phyloP scores from a whole-genome alignment of 352 stramenopile genomes.

The Globisporangium middletonii region DNA sequence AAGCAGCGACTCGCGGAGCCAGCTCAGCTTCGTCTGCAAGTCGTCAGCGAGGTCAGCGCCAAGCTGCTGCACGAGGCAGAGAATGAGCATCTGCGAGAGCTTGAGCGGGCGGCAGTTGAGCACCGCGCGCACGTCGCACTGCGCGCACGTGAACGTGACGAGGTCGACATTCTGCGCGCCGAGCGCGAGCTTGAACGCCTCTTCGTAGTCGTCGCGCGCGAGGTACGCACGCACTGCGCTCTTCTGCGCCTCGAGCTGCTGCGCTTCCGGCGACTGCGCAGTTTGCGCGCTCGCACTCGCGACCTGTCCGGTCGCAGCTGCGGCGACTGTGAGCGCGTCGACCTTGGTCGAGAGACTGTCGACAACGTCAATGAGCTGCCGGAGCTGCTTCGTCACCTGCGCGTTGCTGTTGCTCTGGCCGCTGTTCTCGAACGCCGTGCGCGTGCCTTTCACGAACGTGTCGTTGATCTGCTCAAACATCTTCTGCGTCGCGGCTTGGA shows the following conservation, averaged over 20 bases:
- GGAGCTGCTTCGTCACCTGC: conserved; percentile 54
- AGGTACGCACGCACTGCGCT: conserved; percentile 40
- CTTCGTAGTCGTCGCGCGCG: conserved; percentile 55
- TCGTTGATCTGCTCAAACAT: conserved; percentile 89
- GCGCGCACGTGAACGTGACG: conserved; percentile 60
- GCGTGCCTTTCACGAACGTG: conserved; percentile 71
- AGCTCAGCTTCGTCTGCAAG: conserved; percentile 61
- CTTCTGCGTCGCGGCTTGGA: conserved; percentile 82
- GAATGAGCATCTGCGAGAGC: conserved; percentile 81
- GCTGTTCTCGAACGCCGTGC: conserved; percentile 52
- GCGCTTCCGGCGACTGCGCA: conserved; percentile 33
- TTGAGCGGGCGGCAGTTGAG: conserved; percentile 58
- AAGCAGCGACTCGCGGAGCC: conserved; percentile 73
- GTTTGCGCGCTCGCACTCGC: conserved; percentile 14
- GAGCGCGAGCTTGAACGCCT: conserved; percentile 77
- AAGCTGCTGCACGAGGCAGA: conserved; percentile 82
- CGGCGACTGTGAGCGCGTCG: conserved; percentile 30
- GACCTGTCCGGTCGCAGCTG: too few species aligned
- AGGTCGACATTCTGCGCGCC: conserved; percentile 73
- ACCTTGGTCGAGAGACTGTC: conserved; percentile 58
- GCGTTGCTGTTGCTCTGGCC: conserved; percentile 47
- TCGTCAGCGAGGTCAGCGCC: conserved; percentile 64
- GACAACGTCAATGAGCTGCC: conserved; percentile 58
- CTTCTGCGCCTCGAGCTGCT: conserved; percentile 61
- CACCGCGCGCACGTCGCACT: conserved; percentile 59